Evolutionary conservation across 129 eudicot genomes (phyloP).

Genomic region (Arctium lappa): DNA sequence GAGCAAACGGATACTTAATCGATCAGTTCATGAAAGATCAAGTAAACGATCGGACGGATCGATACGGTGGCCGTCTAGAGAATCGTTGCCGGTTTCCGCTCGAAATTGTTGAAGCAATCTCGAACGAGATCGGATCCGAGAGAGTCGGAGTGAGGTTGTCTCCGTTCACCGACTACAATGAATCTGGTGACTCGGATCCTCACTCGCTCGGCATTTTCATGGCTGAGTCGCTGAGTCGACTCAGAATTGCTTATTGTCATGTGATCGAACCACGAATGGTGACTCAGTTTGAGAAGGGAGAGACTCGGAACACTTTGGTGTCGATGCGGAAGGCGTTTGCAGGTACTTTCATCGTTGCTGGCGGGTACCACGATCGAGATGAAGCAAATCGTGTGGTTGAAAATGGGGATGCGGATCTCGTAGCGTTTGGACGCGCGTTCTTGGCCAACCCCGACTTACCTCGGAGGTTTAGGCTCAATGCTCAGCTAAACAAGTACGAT

Average conservation of each 20-base stretch:
- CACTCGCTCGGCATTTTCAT: slow-evolving; percentile 33
- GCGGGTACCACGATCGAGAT: slow-evolving; percentile 35
- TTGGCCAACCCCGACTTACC: slow-evolving; percentile 39
- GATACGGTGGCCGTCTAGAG: slow-evolving; percentile 34
- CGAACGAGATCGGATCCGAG: slow-evolving; percentile 30
- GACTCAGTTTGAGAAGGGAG: slow-evolving; percentile 25
- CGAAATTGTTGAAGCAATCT: slow-evolving; percentile 36
- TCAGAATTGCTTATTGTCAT: slow-evolving; percentile 28
- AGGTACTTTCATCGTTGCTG: slow-evolving; percentile 42
- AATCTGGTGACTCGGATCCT: slow-evolving; percentile 33
- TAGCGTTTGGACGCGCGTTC: slow-evolving; percentile 36
- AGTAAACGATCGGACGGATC: slow-evolving; percentile 41
- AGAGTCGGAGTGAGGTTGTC: slow-evolving; percentile 40
- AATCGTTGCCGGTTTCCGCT: slow-evolving; percentile 48
- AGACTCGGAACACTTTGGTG: slow-evolving; percentile 19
- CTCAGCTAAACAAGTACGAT: slow-evolving; percentile 25
- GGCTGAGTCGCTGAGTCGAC: slow-evolving; percentile 34
- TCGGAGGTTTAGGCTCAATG: slow-evolving; percentile 23
- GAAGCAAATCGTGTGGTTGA: slow-evolving; percentile 33
- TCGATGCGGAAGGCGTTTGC: slow-evolving; percentile 36
- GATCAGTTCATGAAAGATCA: slow-evolving; percentile 49
- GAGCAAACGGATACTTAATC: slow-evolving; percentile 40
- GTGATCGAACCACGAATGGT: slow-evolving; percentile 45
- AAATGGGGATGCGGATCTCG: slow-evolving; percentile 30
- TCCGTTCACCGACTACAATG: slow-evolving; percentile 36